Conservation (phyloP, 495 filamentous ascomycete species). For the Xylaria flabelliformis region DNA sequence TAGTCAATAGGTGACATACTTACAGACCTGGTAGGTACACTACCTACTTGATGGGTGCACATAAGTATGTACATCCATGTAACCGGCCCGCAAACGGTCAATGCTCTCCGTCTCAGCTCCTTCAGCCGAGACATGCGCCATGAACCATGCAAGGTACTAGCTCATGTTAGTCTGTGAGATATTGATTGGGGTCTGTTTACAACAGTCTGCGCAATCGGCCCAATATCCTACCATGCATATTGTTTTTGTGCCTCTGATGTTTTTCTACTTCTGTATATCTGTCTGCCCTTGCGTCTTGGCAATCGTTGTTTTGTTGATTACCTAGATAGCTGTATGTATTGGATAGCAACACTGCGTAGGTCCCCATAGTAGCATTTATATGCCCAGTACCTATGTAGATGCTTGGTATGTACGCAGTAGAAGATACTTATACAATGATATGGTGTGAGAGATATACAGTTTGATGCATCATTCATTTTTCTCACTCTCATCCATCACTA, state of each 20-base stretch:
- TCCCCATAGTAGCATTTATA: neutral
- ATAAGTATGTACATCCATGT: constrained; percentile 7
- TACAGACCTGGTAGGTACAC: neutral
- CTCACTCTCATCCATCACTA: neutral
- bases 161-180: neutral
- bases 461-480: no score
- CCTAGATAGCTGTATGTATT: neutral
- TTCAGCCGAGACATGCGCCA: constrained; percentile 12
- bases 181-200: constrained; percentile 1
- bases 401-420: neutral
- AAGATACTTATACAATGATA: neutral
- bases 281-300: neutral
- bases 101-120: constrained; percentile 1
- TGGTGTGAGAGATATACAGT: neutral
- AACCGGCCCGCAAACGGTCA: neutral
- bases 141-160: neutral
- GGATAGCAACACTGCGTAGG: neutral
- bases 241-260: neutral
- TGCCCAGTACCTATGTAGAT: neutral
- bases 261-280: neutral
- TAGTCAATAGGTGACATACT: neutral
- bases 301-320: neutral
- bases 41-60: neutral
- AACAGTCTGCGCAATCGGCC: constrained; percentile 1
- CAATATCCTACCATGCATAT: neutral